Evolutionary conservation across 495 filamentous ascomycete species (phyloP).

Genomic region (Podospora didyma): DNA sequence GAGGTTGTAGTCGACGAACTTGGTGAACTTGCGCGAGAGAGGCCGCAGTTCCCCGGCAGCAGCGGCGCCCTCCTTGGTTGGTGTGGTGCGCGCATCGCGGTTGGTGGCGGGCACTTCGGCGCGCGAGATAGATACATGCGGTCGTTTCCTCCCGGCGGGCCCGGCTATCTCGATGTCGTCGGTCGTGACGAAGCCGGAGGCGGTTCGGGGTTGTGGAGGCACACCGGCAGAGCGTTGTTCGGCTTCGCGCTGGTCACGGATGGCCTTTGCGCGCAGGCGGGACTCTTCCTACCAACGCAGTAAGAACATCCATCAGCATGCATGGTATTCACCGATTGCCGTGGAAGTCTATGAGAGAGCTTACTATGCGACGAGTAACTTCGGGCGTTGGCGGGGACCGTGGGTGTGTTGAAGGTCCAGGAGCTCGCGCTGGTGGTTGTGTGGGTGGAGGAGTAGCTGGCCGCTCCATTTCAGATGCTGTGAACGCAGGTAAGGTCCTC

Average conservation of each 20-base stretch:
- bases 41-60: constrained; percentile 53
- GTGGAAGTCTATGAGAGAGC: constrained; percentile 9
- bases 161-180: constrained; percentile 33
- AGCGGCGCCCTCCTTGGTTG: constrained; percentile 38
- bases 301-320: background rate
- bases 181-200: constrained; percentile 37
- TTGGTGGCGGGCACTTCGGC: constrained; percentile 54
- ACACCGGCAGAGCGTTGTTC: constrained; percentile 37
- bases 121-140: constrained; percentile 60
- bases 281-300: constrained; percentile 66
- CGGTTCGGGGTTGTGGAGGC: constrained; percentile 27
- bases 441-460: constrained; percentile 63
- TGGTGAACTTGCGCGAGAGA: constrained; percentile 62
- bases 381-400: constrained; percentile 67
- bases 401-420: constrained; percentile 34
- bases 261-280: constrained; percentile 86
- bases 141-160: constrained; percentile 40
- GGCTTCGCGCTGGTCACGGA: constrained; percentile 66
- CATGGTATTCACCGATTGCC: background rate
- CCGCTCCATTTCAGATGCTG: constrained; percentile 34
- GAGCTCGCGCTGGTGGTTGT: constrained; percentile 18
- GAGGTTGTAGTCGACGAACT: constrained; percentile 96
- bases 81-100: constrained; percentile 57
- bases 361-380: constrained; percentile 65
- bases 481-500: no score